Conservation (phyloP, 176 grass and related monocot species). For the Avena sativa region DNA sequence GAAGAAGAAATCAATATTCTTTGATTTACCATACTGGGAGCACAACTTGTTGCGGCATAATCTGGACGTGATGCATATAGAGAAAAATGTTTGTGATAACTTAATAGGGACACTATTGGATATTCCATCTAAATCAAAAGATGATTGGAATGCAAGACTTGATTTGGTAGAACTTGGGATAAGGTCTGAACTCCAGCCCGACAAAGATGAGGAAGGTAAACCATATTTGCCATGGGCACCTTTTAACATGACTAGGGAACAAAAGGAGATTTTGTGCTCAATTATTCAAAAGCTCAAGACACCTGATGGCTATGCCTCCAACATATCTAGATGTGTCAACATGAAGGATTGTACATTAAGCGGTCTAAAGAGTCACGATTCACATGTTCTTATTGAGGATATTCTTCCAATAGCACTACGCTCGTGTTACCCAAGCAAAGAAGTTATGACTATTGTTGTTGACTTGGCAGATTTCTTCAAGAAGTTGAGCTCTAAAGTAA, state of each 20-base stretch:
- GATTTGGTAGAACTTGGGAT: neutral
- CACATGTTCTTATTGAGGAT: conserved; percentile 44
- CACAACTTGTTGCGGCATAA: conserved; percentile 10
- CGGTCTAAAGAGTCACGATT: conserved; percentile 47
- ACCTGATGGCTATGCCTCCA: conserved; percentile 1
- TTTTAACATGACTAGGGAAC: conserved; percentile 9
- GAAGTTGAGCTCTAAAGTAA: neutral
- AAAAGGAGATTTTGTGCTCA: conserved; percentile 14
- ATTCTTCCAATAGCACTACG: conserved; percentile 34
- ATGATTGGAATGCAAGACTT: conserved; percentile 6
- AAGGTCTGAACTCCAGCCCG: neutral
- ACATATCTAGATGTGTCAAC: conserved; percentile 9
- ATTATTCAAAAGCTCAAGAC: neutral
- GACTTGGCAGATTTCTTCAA: neutral
- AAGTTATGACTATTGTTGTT: conserved; percentile 17
- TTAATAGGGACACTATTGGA: conserved; percentile 4
- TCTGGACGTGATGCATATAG: conserved; percentile 19
- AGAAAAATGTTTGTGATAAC: conserved; percentile 22
- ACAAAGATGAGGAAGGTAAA: neutral
- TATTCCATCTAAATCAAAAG: neutral
- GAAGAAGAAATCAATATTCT: neutral
- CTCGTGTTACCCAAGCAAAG: conserved; percentile 1
- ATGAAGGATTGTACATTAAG: neutral
- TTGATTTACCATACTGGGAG: neutral
- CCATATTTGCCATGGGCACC: neutral